Conservation (phyloP, 208 protist genomes). For the Leishmania guyanensis region DNA sequence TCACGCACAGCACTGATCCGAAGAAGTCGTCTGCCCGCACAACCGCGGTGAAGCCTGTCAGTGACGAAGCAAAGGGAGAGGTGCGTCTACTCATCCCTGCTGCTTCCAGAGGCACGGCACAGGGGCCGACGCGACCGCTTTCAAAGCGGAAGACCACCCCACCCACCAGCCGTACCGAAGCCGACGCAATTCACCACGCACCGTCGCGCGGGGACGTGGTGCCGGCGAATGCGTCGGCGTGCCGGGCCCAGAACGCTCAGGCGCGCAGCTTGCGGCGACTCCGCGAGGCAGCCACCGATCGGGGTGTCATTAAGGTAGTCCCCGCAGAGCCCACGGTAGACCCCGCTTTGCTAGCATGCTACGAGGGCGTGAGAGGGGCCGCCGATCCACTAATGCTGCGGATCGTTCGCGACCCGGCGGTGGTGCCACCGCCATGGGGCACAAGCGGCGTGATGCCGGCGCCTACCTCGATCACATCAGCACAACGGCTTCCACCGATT, state of each 20-base stretch:
- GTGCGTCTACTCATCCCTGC: neutral
- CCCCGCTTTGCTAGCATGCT: conserved; percentile 34
- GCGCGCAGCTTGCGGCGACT: conserved; percentile 8
- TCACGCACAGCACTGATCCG: neutral
- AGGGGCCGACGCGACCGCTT: neutral
- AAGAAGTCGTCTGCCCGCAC: neutral
- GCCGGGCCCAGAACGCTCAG: neutral
- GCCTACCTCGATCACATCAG: neutral
- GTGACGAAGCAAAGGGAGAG: neutral
- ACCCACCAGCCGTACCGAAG: neutral
- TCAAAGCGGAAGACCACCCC: neutral
- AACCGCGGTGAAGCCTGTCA: neutral
- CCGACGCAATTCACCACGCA: neutral
- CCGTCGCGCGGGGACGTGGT: neutral
- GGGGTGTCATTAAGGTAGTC: neutral
- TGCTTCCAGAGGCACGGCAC: neutral
- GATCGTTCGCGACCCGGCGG: conserved; percentile 49
- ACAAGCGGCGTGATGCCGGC: neutral
- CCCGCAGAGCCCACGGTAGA: conserved; percentile 22
- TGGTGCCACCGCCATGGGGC: neutral
- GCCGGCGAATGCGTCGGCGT: neutral
- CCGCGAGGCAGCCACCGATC: neutral
- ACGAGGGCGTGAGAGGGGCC: conserved; percentile 51
- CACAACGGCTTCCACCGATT: conserved; percentile 1
- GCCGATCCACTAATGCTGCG: conserved; percentile 47